Evolutionary conservation across 1,284 basidiomycete genomes (phyloP).

Genomic region (Ganoderma resinaceum): DNA sequence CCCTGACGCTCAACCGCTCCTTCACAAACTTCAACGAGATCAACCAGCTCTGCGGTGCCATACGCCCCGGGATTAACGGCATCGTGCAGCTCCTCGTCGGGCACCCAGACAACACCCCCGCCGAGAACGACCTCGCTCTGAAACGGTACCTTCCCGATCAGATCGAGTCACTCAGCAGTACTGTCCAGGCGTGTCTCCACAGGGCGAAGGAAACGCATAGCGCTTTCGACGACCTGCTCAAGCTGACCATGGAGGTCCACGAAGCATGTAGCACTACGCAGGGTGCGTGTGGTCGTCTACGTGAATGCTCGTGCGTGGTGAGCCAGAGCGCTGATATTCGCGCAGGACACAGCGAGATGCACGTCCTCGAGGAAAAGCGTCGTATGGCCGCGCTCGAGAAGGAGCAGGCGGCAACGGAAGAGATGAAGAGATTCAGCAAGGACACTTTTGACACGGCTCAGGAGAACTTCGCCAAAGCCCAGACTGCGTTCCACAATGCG

Average conservation of each 20-base stretch:
- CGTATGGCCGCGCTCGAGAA: constrained; percentile 3
- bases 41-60: constrained; percentile 12
- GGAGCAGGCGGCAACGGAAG: constrained; percentile 9
- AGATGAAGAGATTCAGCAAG: constrained; percentile 10
- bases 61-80: constrained; percentile 13
- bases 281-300: background rate
- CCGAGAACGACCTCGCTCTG: constrained; percentile 16
- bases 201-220: constrained; percentile 19
- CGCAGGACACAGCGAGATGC: constrained; percentile 12
- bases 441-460: constrained; percentile 4
- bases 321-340: background rate
- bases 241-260: constrained; percentile 22
- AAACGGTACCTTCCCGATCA: constrained; percentile 17
- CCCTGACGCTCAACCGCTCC: constrained; percentile 16
- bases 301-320: background rate
- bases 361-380: background rate
- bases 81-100: constrained; percentile 21
- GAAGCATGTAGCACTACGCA: constrained; percentile 15
- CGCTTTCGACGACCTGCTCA: constrained; percentile 11
- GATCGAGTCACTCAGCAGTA: constrained; percentile 8
- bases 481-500: constrained; percentile 7
- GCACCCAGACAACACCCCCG: constrained; percentile 14
- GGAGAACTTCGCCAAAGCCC: constrained; percentile 5
- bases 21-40: constrained; percentile 25
- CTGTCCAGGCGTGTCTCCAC: constrained; percentile 12